phyloP scores from a whole-genome alignment of 176 grass and related monocot species.

The Aegilops bicornis region DNA sequence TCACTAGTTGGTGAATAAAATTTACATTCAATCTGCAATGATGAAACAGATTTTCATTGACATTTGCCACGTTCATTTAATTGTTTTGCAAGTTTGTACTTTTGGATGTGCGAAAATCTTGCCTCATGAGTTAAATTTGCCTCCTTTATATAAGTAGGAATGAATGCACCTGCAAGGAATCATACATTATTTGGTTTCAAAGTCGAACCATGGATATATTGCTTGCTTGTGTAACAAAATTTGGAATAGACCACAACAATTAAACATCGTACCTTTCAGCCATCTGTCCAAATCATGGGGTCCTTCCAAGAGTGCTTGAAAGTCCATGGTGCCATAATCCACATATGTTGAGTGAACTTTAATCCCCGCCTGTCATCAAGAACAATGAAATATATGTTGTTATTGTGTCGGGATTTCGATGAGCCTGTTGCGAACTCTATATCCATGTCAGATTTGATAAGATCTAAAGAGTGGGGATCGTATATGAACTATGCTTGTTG shows the following conservation, averaged over 20 bases:
- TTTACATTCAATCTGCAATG: not conserved
- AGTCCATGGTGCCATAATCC: not conserved
- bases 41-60: not conserved
- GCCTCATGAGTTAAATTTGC: conserved; percentile 3
- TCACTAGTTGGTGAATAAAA: not conserved
- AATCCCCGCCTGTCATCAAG: not conserved
- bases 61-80: not conserved
- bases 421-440: not conserved
- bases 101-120: not conserved
- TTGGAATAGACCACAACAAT: not conserved
- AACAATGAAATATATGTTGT: not conserved
- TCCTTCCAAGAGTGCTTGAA: not conserved
- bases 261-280: not conserved
- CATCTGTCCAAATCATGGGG: not conserved
- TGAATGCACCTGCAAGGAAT: too few species aligned
- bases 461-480: not conserved
- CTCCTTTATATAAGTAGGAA: not conserved
- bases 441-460: too few species aligned
- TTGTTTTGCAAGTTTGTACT: not conserved
- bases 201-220: too few species aligned
- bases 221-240: too few species aligned
- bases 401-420: not conserved
- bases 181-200: too few species aligned
- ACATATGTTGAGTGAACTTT: not conserved
- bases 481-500: not conserved